Evolutionary conservation across 257 asterid species (phyloP).

Genomic region (Coffea eugenioides): DNA sequence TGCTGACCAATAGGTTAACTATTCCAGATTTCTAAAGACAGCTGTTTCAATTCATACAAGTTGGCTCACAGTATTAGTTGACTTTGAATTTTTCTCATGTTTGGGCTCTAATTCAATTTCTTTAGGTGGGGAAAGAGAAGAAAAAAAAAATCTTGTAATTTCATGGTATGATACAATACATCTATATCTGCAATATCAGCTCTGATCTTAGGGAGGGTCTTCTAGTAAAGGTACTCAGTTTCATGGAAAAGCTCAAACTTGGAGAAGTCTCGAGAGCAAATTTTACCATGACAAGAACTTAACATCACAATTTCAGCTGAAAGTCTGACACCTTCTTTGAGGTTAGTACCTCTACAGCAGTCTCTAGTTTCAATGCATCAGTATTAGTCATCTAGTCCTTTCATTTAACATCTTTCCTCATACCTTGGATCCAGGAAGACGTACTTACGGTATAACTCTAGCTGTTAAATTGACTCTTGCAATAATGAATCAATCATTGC

Average conservation of each 20-base stretch:
- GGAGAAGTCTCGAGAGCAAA: too few species aligned
- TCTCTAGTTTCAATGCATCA: neutral
- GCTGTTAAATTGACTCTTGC: neutral
- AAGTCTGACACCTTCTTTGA: neutral
- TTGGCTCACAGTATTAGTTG: neutral
- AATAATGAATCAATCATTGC: conserved; percentile 12
- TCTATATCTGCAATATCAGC: neutral
- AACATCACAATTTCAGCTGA: neutral
- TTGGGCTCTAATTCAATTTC: neutral
- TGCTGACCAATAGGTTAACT: neutral
- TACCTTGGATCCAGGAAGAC: neutral
- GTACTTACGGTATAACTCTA: neutral
- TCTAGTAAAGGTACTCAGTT: neutral
- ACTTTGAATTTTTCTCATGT: neutral
- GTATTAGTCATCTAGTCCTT: neutral
- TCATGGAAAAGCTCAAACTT: neutral
- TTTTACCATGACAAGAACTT: neutral
- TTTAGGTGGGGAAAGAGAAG: too few species aligned
- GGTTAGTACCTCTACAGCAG: neutral
- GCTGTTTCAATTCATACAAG: neutral
- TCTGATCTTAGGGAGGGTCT: neutral
- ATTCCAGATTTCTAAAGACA: neutral
- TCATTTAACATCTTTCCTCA: too few species aligned
- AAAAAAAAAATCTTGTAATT: too few species aligned
- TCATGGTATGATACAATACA: too few species aligned